Percentiles rank a stretch among this genome's conserved stretches.
Evolutionary conservation across 1,284 basidiomycete species (phyloP).

Genomic region (Leccinum holopus): DNA sequence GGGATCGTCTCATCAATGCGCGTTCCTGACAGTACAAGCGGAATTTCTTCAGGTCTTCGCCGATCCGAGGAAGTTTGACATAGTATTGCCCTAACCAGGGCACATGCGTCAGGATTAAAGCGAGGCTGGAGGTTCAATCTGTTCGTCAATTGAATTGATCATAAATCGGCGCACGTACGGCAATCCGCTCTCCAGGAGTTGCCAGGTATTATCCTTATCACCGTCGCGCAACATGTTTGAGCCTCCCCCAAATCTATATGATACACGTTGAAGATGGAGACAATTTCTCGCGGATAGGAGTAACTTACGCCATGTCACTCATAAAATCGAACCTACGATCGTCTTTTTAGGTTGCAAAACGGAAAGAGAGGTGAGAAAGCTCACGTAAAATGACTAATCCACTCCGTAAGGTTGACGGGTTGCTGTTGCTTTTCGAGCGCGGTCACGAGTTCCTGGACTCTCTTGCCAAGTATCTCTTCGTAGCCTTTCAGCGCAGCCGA

Average conservation of each 20-base stretch:
- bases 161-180: constrained; percentile 32
- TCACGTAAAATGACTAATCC: constrained; percentile 55
- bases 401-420: constrained; percentile 42
- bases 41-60: constrained; percentile 33
- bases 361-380: constrained; percentile 25
- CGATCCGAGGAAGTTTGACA: constrained; percentile 32
- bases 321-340: constrained; percentile 56
- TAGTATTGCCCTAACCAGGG: constrained; percentile 43
- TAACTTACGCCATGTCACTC: constrained; percentile 58
- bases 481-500: constrained; percentile 52
- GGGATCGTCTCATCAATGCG: constrained; percentile 35
- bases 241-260: constrained; percentile 49
- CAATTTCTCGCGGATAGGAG: not conserved
- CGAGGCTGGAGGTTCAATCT: constrained; percentile 27
- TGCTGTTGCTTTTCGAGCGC: constrained; percentile 37
- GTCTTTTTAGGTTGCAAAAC: constrained; percentile 13
- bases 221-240: constrained; percentile 42
- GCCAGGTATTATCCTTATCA: constrained; percentile 39
- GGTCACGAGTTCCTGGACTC: constrained; percentile 41
- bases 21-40: constrained; percentile 34
- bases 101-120: constrained; percentile 39
- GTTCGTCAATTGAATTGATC: constrained; percentile 4
- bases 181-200: constrained; percentile 37
- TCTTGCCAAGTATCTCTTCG: constrained; percentile 41
- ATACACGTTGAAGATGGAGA: constrained; percentile 10